phyloP scores from a whole-genome alignment of 73 alveolate genomes.

The Tetrahymena borealis region DNA sequence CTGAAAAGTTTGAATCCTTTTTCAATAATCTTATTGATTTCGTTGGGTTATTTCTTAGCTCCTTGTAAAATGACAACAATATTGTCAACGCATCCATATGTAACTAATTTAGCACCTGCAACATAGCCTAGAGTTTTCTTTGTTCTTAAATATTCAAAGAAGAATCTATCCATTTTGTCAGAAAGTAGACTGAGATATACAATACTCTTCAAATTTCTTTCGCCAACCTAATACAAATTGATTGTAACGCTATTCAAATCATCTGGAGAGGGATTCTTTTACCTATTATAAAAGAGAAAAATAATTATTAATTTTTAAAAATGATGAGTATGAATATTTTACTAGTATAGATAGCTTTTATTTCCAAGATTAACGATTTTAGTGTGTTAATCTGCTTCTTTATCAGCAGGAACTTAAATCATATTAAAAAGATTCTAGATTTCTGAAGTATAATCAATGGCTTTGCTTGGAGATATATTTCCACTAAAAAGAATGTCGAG shows the following conservation, averaged over 20 bases:
- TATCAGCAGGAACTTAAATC: neutral
- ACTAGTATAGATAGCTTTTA: too few species aligned
- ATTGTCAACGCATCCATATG: neutral
- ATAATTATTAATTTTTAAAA: too few species aligned
- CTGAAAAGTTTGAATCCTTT: neutral
- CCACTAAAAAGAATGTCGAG: neutral
- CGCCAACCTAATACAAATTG: neutral
- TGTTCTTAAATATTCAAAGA: neutral
- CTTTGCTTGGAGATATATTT: neutral
- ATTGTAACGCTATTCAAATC: neutral
- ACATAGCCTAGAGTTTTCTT: neutral
- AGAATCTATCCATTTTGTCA: neutral
- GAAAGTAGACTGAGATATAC: neutral
- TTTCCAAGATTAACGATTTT: too few species aligned
- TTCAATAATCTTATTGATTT: neutral
- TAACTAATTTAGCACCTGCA: neutral
- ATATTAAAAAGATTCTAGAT: neutral
- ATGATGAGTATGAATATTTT: too few species aligned
- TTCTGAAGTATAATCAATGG: neutral
- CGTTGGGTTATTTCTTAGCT: neutral
- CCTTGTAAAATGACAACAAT: neutral
- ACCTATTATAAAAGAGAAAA: neutral
- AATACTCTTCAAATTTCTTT: neutral
- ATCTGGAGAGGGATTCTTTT: neutral
- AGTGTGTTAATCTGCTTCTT: neutral